Evolutionary conservation across 106 monocot genomes (phyloP), one percentile per base, ranked within the genome.

Genomic region (Iris macrosiphon): DNA sequence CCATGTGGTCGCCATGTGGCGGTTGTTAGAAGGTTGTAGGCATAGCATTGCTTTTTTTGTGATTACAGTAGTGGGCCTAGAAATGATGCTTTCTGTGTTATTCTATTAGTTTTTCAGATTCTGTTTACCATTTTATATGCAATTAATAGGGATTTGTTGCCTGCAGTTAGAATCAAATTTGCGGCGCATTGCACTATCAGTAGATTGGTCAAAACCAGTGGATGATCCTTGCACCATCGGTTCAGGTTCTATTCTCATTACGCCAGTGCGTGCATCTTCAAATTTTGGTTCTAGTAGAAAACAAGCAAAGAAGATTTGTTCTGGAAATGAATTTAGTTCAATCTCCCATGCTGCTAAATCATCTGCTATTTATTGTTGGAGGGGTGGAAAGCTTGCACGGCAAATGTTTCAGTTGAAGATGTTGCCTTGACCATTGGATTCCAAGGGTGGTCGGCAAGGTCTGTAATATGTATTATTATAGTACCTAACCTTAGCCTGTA

Each of bases 381-480:
- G 98, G 60, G 98, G 98, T 59, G 91, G 98, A 49, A 83, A 35
- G 51, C 49, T 91, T n/a, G 87, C 87, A 12, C 91, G 91, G 21
- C 80, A 87, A 55, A 21, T 87, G 16, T 91, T 91, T 52, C 73
- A 71, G 41, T 98, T 87, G 82, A 91, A 91, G 48, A 71, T 62
- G 61, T 68, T 98, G 52, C 98, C 98, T 50, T 74, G 50, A 38
- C 60, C 70, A 40, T 43, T 91, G 64, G 78, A 61, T 41, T 73
- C 42, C 15, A 98, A 91, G 51, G 62, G 74, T 56, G 79, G 64
- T 42, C 82, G 98, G 32, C 91, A 98, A 98, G 98, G 98, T 98
- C 18, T 31, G 60, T 20, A 60, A 57, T 57, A n/a, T 50, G 37
- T 59, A 46, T 0, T 41, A 3, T 17, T 46, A 2, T 38, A 4